A percentile compares a stretch with the other conserved stretches of the same genome.
Conservation (phyloP, 257 asterid genomes). For the Capsicum pubescens region DNA sequence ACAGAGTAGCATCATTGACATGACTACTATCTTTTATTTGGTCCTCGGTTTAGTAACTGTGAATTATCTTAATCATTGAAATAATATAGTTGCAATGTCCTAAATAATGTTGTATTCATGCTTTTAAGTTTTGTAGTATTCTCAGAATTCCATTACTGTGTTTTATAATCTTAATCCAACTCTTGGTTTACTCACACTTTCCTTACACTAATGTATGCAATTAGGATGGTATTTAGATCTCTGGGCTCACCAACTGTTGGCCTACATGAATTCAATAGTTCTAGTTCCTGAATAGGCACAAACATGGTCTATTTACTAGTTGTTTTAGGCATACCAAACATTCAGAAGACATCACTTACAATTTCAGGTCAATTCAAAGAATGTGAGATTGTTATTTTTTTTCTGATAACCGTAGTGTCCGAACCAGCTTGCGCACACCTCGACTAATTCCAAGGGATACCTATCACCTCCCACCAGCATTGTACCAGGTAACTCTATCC, state of each 20-base stretch:
- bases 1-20: too few species aligned
- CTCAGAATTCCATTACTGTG: neutral
- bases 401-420: too few species aligned
- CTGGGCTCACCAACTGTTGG: neutral
- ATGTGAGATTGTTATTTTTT: too few species aligned
- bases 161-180: neutral
- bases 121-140: neutral
- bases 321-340: neutral
- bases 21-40: neutral
- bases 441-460: too few species aligned
- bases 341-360: neutral
- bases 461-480: too few species aligned
- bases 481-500: too few species aligned
- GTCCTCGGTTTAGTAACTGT: neutral
- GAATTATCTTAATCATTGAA: neutral
- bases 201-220: neutral
- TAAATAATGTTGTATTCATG: neutral
- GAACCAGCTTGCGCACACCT: too few species aligned
- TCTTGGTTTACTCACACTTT: neutral
- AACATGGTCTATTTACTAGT: neutral
- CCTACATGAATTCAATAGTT: neutral
- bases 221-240: neutral
- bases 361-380: slow-evolving; percentile 2
- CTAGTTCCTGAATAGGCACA: neutral
- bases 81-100: neutral